These are phyloP conservation scores for Tinospora cordifolia DNA, from an alignment of 164 flowering plant species.

Conservation along the genomic window DNA sequence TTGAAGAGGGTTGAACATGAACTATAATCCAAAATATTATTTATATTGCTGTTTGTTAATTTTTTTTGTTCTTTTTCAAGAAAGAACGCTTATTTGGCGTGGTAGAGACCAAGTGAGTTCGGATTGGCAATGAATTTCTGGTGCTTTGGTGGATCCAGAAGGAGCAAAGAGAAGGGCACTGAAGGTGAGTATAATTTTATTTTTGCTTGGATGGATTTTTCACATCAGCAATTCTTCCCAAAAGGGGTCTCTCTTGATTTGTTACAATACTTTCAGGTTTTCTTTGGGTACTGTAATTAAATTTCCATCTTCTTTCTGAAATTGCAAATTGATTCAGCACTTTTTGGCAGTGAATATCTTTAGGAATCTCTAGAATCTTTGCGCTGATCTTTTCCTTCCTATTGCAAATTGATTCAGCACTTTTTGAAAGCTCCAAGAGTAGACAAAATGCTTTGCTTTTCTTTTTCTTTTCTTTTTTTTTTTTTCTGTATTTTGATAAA, in stretches of 20 bases:
- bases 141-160: slow-evolving; percentile 12
- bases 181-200: too few species aligned
- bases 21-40: too few species aligned
- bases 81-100: background rate
- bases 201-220: background rate
- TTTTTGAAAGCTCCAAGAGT: background rate
- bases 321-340: background rate
- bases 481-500: too few species aligned
- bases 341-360: too few species aligned
- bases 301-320: background rate
- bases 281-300: background rate
- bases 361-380: too few species aligned
- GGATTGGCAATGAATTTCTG: slow-evolving; percentile 17
- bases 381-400: too few species aligned
- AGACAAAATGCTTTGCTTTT: background rate
- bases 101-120: background rate
- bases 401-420: too few species aligned
- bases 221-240: background rate
- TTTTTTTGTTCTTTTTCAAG: too few species aligned
- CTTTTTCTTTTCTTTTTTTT: too few species aligned
- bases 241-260: background rate
- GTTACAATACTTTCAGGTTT: background rate
- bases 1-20: background rate
- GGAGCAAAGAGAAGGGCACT: background rate
- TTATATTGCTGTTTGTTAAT: too few species aligned